Conservation (phyloP, 1,139 yeast genomes). For the Kluyveromyces sp. region DNA sequence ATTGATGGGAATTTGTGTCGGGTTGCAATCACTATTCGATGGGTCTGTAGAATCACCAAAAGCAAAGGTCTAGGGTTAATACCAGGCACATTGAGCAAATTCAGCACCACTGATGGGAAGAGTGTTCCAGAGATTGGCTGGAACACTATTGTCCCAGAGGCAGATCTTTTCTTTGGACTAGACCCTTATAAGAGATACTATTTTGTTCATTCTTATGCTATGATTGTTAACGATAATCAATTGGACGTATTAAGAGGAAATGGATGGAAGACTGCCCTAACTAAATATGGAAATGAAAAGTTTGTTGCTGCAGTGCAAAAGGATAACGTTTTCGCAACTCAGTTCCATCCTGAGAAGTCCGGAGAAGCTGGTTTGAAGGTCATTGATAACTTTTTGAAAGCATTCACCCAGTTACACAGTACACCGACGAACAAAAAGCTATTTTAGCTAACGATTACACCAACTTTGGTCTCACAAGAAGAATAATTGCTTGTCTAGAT, state of each 20-base stretch:
- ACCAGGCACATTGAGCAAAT: constrained; percentile 48
- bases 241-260: constrained; percentile 25
- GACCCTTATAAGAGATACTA: constrained; percentile 67
- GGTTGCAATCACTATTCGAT: constrained; percentile 72
- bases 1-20: constrained; percentile 95
- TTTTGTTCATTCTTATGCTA: constrained; percentile 92
- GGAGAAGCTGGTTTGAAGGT: constrained; percentile 82
- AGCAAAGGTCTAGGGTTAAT: constrained; percentile 50
- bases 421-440: constrained; percentile 16
- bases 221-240: constrained; percentile 38
- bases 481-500: constrained; percentile 91
- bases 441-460: constrained; percentile 38
- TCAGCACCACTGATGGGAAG: constrained; percentile 49
- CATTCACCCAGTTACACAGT: constrained; percentile 26
- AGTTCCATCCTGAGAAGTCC: constrained; percentile 95
- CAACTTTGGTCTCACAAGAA: constrained; percentile 67
- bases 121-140: constrained; percentile 96
- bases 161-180: constrained; percentile 46
- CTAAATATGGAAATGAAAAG: constrained; percentile 69
- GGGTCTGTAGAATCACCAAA: constrained; percentile 68
- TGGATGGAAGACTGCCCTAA: constrained; percentile 76
- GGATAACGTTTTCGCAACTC: constrained; percentile 84
- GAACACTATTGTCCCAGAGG: constrained; percentile 46
- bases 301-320: constrained; percentile 79
- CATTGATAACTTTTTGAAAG: constrained; percentile 60